Conservation (phyloP, 108 stramenopile species). For the Cylindrotheca closterium region DNA sequence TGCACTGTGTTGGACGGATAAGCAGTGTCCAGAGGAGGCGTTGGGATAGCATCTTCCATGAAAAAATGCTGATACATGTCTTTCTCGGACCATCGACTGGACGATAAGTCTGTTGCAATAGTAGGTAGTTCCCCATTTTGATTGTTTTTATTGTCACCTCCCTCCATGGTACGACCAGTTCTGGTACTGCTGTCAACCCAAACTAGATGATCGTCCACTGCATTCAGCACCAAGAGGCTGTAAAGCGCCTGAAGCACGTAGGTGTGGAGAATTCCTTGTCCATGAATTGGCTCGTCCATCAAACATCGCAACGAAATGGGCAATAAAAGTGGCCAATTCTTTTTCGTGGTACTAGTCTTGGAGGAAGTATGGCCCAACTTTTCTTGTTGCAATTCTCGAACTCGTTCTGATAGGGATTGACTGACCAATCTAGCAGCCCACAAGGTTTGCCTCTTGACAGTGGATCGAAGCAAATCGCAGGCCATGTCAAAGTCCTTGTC, state of each 20-base stretch:
- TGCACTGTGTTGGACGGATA: slow-evolving; percentile 50
- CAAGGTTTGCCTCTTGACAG: slow-evolving; percentile 64
- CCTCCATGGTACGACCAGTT: too few relatives aligned
- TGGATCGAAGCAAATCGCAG: slow-evolving; percentile 71
- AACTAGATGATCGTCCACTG: background rate
- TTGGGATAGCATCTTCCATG: slow-evolving; percentile 74
- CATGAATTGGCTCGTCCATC: slow-evolving; percentile 56
- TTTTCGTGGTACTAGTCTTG: background rate
- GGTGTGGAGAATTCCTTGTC: slow-evolving; percentile 48
- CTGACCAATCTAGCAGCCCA: slow-evolving; percentile 62
- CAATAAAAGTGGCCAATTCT: slow-evolving; percentile 54
- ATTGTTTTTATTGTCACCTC: too few relatives aligned
- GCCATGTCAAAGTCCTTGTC: slow-evolving; percentile 43
- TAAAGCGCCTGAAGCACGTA: slow-evolving; percentile 57
- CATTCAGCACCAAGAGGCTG: slow-evolving; percentile 50
- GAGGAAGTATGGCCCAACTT: background rate
- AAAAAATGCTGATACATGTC: slow-evolving; percentile 47
- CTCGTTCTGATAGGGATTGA: slow-evolving; percentile 21
- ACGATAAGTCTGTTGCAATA: background rate
- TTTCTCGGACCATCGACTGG: background rate
- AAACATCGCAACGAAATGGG: slow-evolving; percentile 82
- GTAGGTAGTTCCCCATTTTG: too few relatives aligned
- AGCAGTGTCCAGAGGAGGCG: slow-evolving; percentile 45
- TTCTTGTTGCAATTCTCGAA: slow-evolving; percentile 4
- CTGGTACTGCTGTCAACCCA: slow-evolving; percentile 43